Evolutionary conservation across 805 yeast genomes (phyloP), one percentile per base, ranked within the genome.

Genomic region (Nakazawaea pomicola): DNA sequence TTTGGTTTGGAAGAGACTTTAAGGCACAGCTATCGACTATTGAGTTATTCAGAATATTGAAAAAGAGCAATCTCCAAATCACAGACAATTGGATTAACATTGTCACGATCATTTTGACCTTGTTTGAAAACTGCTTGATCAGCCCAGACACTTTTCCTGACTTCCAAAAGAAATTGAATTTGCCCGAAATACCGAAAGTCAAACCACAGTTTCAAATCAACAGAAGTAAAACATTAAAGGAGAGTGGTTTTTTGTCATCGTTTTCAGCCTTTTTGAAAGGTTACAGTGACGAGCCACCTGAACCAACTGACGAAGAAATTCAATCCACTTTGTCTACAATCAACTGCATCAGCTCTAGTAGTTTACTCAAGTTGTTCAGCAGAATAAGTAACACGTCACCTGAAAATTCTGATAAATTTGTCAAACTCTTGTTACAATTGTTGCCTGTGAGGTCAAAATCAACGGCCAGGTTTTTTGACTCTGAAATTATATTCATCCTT

Each of bases 261-360:
- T 81, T 93, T 52, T 89, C 97, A 1, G 87, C 96, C 0, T 91
- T 89, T 54, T 73, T 93, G 60, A 86, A 93, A 48, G 93, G 97
- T 15, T 76, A 81, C 44, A 69, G 83, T 1, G 97, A 89, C 53
- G 95, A 87, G 40, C 79, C 85, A 3, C 81, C 83, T 0, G 98
- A 91, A 58, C 99, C 99, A 10, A 76, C 95, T 2, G 95, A 86
- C 43, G 95, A 87, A 54, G 97, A 91, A 51, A 82, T 93, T 37
- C 95, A 89, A 48, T 75, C 86, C 4, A 86, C 98, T 0, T 59
- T 83, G 11, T 80, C 88, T 4, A 84, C 96, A 0, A 64, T 83
- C 32, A 95, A 90, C 49, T 91, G 97, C 56, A 70, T 91, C 38
- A 76, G 76, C 39, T 77, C 91, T 0, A 78, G 93, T 47, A 74